Evolutionary conservation across 2,329 filamentous ascomycete species (phyloP).

Genomic region (Paecilomyces niveus): DNA sequence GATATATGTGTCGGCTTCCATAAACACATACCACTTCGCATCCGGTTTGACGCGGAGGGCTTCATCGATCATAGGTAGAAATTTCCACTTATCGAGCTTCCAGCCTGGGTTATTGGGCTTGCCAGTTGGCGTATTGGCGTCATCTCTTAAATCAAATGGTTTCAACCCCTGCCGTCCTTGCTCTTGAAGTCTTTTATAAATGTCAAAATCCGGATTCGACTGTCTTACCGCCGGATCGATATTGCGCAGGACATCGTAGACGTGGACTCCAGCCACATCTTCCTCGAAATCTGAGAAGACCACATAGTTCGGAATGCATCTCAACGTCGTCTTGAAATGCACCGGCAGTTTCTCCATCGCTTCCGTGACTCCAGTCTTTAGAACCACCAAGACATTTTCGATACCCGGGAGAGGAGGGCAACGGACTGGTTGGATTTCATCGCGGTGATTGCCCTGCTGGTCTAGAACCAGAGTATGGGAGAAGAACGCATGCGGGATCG

Average conservation of each 20-base stretch:
- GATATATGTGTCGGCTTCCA: slow-evolving; percentile 53
- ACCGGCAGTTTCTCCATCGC: slow-evolving; percentile 48
- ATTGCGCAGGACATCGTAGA: slow-evolving; percentile 45
- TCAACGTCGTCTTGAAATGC: slow-evolving; percentile 48
- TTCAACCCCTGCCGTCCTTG: slow-evolving; percentile 38
- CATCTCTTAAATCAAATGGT: slow-evolving; percentile 27
- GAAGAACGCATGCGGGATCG: slow-evolving; percentile 39
- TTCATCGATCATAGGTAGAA: slow-evolving; percentile 49
- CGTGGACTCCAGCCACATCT: slow-evolving; percentile 42
- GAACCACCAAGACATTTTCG: slow-evolving; percentile 48
- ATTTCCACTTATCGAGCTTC: slow-evolving; percentile 54
- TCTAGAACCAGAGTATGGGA: slow-evolving; percentile 1
- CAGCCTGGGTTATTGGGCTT: slow-evolving; percentile 43
- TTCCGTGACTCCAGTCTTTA: slow-evolving; percentile 55
- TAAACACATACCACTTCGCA: slow-evolving; percentile 53
- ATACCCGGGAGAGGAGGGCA: slow-evolving; percentile 34
- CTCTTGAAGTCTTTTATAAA: slow-evolving; percentile 44
- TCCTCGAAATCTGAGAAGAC: slow-evolving; percentile 55
- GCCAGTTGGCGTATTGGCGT: slow-evolving; percentile 30
- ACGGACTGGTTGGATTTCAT: slow-evolving; percentile 1
- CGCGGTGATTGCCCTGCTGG: slow-evolving; percentile 1
- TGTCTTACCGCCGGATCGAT: slow-evolving; percentile 33
- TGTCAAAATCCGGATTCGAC: slow-evolving; percentile 42
- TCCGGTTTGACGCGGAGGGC: slow-evolving; percentile 38
- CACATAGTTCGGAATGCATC: slow-evolving; percentile 49